Conservation (phyloP, 1,284 basidiomycete genomes). For the Psilocybe mexicana region DNA sequence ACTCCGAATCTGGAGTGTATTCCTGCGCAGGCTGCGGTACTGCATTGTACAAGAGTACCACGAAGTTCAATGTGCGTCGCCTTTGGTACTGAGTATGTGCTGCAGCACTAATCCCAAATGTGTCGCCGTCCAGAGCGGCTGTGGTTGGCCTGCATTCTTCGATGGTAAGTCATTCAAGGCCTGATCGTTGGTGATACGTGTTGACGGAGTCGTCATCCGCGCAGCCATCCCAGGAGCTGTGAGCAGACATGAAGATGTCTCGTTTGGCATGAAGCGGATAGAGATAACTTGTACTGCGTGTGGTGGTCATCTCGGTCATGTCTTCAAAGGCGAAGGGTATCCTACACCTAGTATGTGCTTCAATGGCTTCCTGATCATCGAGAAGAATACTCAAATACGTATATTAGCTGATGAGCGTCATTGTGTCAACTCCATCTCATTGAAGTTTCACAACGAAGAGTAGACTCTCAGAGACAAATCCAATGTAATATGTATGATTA, state of each 20-base stretch:
- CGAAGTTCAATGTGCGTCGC: conserved; percentile 77
- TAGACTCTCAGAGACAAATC: conserved; percentile 8
- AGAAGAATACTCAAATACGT: not conserved
- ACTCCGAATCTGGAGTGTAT: conserved; percentile 70
- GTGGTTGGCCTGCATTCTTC: conserved; percentile 98
- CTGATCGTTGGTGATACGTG: not conserved
- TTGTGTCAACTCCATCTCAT: conserved; percentile 89
- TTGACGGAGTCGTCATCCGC: not conserved
- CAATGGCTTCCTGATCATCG: not conserved
- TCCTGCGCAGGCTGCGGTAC: conserved; percentile 69
- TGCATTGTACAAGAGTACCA: conserved; percentile 81
- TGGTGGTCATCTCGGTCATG: conserved; percentile 90
- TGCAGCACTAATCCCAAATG: not conserved
- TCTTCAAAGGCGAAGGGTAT: conserved; percentile 90
- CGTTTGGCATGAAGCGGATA: conserved; percentile 58
- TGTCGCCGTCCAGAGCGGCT: conserved; percentile 60
- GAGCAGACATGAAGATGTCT: conserved; percentile 63
- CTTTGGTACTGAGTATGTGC: not conserved
- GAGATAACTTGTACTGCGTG: conserved; percentile 86
- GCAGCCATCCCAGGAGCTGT: conserved; percentile 89
- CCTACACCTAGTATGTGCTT: conserved; percentile 60
- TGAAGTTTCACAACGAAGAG: conserved; percentile 74
- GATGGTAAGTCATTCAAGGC: conserved; percentile 56
- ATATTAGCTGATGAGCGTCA: conserved; percentile 77
- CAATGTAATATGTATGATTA: not conserved